phyloP scores from a whole-genome alignment of 1,284 basidiomycete genomes.

The Bjerkandera adusta region DNA sequence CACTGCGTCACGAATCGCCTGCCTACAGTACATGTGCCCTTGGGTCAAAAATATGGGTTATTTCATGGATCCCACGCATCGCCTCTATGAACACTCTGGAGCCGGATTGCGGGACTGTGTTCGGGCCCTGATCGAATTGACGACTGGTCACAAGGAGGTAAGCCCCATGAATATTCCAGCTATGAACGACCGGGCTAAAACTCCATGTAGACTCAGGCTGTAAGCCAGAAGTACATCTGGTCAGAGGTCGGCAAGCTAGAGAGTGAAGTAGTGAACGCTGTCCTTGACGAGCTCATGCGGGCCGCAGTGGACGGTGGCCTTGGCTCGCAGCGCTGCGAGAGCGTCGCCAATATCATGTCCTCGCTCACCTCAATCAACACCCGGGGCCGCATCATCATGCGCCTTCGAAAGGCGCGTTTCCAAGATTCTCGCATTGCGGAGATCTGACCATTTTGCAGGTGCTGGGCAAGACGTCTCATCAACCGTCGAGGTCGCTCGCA shows the following conservation, averaged over 20 bases:
- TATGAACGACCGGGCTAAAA: constrained; percentile 4
- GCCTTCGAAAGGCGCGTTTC: constrained; percentile 67
- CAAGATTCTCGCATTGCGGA: not conserved
- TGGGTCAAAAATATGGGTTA: constrained; percentile 81
- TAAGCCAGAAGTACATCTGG: constrained; percentile 78
- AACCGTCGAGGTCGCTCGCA: constrained; percentile 56
- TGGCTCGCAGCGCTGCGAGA: constrained; percentile 73
- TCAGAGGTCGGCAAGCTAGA: constrained; percentile 69
- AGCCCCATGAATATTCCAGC: too few species aligned
- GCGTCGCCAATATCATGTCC: constrained; percentile 71
- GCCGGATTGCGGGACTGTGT: constrained; percentile 76
- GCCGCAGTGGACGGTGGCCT: constrained; percentile 80
- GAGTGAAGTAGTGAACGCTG: constrained; percentile 61
- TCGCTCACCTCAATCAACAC: constrained; percentile 76
- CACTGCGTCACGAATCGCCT: constrained; percentile 60
- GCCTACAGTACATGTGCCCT: constrained; percentile 78
- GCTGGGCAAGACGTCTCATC: constrained; percentile 69
- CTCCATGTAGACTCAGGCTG: constrained; percentile 55
- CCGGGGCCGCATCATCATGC: constrained; percentile 74
- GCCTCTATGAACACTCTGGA: constrained; percentile 66
- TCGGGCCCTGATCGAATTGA: constrained; percentile 73
- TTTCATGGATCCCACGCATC: constrained; percentile 69
- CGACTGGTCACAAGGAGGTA: constrained; percentile 69
- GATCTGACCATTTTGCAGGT: constrained; percentile 39
- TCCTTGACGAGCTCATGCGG: constrained; percentile 76